Evolutionary conservation across 2,329 filamentous ascomycete genomes (phyloP).

Genomic region (Colletotrichum ledebouriae): DNA sequence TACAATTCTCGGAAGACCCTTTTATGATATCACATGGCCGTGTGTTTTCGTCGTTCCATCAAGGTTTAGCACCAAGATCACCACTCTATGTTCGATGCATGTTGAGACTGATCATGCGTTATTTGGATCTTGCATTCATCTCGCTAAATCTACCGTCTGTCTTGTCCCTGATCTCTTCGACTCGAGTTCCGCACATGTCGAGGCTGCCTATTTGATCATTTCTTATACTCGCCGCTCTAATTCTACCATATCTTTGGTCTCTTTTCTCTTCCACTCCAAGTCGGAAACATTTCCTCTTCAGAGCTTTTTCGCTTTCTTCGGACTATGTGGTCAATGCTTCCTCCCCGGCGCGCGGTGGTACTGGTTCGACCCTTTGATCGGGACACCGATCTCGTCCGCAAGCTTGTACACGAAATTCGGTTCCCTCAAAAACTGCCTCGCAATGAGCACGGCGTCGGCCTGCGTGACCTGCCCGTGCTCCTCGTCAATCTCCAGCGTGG

Average conservation of each 20-base stretch:
- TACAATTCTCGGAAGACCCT: too few species aligned
- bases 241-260: not conserved
- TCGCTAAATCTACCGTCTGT: not conserved
- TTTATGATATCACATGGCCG: too few species aligned
- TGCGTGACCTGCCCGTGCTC: slow-evolving; percentile 56
- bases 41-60: too few species aligned
- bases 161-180: not conserved
- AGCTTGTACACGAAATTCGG: slow-evolving; percentile 81
- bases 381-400: slow-evolving; percentile 79
- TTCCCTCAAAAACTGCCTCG: slow-evolving; percentile 84
- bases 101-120: too few species aligned
- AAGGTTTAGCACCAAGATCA: too few species aligned
- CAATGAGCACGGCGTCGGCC: slow-evolving; percentile 81
- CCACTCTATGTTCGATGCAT: too few species aligned
- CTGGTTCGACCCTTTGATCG: slow-evolving; percentile 80
- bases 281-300: not conserved
- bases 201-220: not conserved
- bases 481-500: slow-evolving; percentile 55
- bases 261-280: not conserved
- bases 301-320: slow-evolving; percentile 12
- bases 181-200: not conserved
- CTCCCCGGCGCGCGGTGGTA: slow-evolving; percentile 58
- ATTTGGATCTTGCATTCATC: too few species aligned
- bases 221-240: not conserved
- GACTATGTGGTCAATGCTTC: slow-evolving; percentile 42